Percentiles rank a stretch among this genome's conserved stretches.
Conservation (phyloP, 1,139 yeast species). For the Yamadazyma siamensis region DNA sequence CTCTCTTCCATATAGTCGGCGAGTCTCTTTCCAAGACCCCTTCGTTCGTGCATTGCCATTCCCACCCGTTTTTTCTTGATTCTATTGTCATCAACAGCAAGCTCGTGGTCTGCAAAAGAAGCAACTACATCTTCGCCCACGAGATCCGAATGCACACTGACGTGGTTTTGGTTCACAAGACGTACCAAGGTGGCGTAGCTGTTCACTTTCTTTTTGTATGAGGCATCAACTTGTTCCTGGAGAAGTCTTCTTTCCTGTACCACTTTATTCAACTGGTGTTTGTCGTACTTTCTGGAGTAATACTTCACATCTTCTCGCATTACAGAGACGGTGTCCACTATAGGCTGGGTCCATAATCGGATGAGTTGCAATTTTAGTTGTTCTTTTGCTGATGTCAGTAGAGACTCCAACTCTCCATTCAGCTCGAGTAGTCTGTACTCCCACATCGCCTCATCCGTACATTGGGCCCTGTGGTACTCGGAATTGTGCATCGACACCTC, state of each 20-base stretch:
- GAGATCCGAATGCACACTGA: slow-evolving; percentile 36
- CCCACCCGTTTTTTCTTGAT: slow-evolving; percentile 15
- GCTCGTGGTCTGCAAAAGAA: slow-evolving; percentile 5
- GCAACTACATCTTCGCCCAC: slow-evolving; percentile 13
- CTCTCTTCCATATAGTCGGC: slow-evolving; percentile 24
- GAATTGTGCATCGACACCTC: slow-evolving; percentile 25
- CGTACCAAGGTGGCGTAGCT: slow-evolving; percentile 16
- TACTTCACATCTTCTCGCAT: slow-evolving; percentile 14
- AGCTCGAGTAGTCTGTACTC: slow-evolving; percentile 23
- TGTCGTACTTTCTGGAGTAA: slow-evolving; percentile 15
- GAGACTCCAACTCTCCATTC: background rate
- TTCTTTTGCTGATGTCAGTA: background rate
- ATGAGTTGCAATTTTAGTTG: slow-evolving; percentile 2
- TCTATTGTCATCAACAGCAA: slow-evolving; percentile 6
- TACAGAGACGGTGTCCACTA: slow-evolving; percentile 19
- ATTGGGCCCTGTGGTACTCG: slow-evolving; percentile 23
- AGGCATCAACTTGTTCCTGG: slow-evolving; percentile 23
- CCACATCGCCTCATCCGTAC: slow-evolving; percentile 27
- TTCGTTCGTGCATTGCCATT: slow-evolving; percentile 23
- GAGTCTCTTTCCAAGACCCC: slow-evolving; percentile 29
- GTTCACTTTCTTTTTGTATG: slow-evolving; percentile 19
- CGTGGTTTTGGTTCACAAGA: slow-evolving; percentile 16
- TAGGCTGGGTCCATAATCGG: slow-evolving; percentile 22
- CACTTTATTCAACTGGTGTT: slow-evolving; percentile 3
- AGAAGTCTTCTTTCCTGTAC: slow-evolving; percentile 14